Evolutionary conservation across 495 filamentous ascomycete species (phyloP), one percentile per base, ranked within the genome.

Genomic region (Aspergillus nidulans): DNA sequence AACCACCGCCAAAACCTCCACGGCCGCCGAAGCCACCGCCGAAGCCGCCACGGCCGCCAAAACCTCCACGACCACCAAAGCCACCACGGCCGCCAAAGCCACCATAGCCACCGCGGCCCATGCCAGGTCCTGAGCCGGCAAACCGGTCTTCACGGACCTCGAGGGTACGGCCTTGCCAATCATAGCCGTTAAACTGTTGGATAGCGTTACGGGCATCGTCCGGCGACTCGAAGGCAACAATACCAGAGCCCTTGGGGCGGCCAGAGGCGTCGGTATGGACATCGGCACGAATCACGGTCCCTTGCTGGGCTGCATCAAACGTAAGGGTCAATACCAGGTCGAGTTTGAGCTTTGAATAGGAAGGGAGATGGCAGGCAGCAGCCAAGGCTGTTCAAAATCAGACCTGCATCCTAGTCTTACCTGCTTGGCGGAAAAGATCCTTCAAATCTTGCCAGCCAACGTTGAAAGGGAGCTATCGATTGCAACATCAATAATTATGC

Each of bases 401-500:
- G 24, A 36, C 42, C 53, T 54, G 32, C 28, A 44, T 51, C 54
- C 39, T 47, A 59, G 25, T 82, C 87, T 82, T 82, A 96, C 94
- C 89, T 77, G 94, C 90, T 81, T 97, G 91, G 65, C 94, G 91
- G 82, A 98, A 98, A 60, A 98, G 79, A 74, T 98, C 94, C 79
- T 98, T 98, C 68, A 98, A 75, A 72, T 98, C 94, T 79, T 98
- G 94, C 94, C 94, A 98, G 69, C 95, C 94, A 64, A 95, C 90
- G 48, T 87, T 96, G 79, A 90, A 98, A 24, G 94, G 94, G 63
- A 98, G 89, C 94, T 98, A 76, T 49, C 82, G 43, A 26, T 34
- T 26, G 36, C 60, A 38, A 50, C 52, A 46, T 46, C 25, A 46
- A 30, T 30, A 59, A 55, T 12, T 16, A 12, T 32, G 15, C 32